Conservation (phyloP, 2,329 filamentous ascomycete genomes). For the Sphaerulina vaccinii region DNA sequence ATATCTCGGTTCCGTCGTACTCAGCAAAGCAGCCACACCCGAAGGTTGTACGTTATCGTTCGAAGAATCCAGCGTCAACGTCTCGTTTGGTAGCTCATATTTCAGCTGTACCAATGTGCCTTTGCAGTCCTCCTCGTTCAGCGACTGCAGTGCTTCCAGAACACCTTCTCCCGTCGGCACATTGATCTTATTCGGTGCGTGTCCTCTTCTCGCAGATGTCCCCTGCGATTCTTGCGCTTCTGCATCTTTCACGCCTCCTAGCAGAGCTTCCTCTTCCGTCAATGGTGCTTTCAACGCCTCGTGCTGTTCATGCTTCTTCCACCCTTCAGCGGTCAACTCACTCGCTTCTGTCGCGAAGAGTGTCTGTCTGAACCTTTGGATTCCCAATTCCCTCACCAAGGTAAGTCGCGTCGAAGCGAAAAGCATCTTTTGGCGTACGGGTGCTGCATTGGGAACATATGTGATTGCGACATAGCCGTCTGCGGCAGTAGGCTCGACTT, state of each 20-base stretch:
- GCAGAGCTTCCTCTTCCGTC: constrained; percentile 72
- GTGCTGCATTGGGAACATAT: constrained; percentile 75
- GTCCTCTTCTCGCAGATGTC: constrained; percentile 57
- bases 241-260: constrained; percentile 70
- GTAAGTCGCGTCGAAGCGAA: constrained; percentile 77
- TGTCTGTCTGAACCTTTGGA: constrained; percentile 74
- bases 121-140: constrained; percentile 49
- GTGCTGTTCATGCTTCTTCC: constrained; percentile 71
- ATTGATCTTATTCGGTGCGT: constrained; percentile 48
- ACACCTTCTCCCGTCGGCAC: constrained; percentile 62
- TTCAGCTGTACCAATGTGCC: constrained; percentile 29
- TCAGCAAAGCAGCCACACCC: constrained; percentile 61
- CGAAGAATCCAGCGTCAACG: constrained; percentile 63
- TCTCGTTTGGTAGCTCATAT: constrained; percentile 61
- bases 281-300: constrained; percentile 62
- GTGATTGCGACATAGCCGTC: constrained; percentile 65
- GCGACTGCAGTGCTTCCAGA: constrained; percentile 59
- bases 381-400: constrained; percentile 71
- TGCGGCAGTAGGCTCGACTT: constrained; percentile 55
- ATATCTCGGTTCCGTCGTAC: constrained; percentile 68
- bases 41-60: constrained; percentile 54
- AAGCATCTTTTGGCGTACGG: constrained; percentile 82
- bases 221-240: constrained; percentile 74
- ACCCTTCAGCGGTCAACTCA: constrained; percentile 69
- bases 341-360: constrained; percentile 69